phyloP scores from a whole-genome alignment of 306 rosid genomes.

The Sindora glabra region DNA sequence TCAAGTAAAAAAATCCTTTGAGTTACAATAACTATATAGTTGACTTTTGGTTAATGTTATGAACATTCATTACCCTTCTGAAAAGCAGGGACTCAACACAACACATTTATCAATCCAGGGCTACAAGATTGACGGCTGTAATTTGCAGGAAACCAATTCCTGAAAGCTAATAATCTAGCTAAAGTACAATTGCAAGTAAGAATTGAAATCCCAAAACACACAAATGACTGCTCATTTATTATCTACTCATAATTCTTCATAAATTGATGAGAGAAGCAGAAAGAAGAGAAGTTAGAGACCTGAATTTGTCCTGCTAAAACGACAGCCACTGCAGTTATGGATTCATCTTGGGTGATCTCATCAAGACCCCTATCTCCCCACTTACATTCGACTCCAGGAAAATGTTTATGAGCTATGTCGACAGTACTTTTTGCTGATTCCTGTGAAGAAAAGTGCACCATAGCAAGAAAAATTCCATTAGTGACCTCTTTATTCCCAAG shows the following conservation, averaged over 20 bases:
- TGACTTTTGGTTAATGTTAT: not conserved
- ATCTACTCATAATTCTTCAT: not conserved
- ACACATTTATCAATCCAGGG: not conserved
- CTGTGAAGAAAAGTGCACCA: slow-evolving; percentile 14
- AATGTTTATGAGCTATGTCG: slow-evolving; percentile 50
- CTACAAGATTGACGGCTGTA: not conserved
- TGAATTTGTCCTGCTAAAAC: slow-evolving; percentile 90
- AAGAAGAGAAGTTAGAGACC: slow-evolving; percentile 23
- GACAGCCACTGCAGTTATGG: slow-evolving; percentile 73
- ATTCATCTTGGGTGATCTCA: slow-evolving; percentile 52
- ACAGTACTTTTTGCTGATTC: slow-evolving; percentile 68
- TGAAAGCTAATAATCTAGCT: too few relatives aligned
- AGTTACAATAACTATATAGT: not conserved
- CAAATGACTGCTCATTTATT: not conserved
- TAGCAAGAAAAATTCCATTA: not conserved
- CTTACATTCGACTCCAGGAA: slow-evolving; percentile 50
- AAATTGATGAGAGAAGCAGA: not conserved
- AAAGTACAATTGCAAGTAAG: too few relatives aligned
- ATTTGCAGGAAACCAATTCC: too few relatives aligned
- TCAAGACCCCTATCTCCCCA: slow-evolving; percentile 75
- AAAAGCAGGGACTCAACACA: too few relatives aligned
- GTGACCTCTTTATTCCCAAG: not conserved
- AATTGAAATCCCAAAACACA: too few relatives aligned
- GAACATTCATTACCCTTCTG: not conserved
- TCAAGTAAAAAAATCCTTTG: not conserved